phyloP scores from a whole-genome alignment of 768 basidiomycete species.

The Lactifluus volemus region DNA sequence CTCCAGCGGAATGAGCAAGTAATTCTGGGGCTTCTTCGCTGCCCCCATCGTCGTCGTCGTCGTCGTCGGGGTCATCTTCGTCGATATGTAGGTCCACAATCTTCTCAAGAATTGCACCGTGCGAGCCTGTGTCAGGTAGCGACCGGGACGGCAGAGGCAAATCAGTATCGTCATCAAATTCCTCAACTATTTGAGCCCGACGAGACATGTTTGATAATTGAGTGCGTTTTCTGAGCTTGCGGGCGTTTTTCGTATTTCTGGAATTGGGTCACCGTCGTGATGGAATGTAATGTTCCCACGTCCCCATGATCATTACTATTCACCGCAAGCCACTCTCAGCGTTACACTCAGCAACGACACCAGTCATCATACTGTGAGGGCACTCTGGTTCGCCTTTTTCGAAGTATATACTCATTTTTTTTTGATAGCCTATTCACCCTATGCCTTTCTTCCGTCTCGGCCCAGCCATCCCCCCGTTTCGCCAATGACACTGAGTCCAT shows the following conservation, averaged over 20 bases:
- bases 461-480: neutral
- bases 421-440: slow-evolving; percentile 2
- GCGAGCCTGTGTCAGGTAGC: slow-evolving; percentile 55
- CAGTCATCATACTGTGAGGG: slow-evolving; percentile 6
- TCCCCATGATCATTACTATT: neutral
- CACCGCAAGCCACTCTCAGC: neutral
- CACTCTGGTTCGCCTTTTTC: too few species aligned
- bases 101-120: slow-evolving; percentile 74
- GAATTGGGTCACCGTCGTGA: neutral
- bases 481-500: slow-evolving; percentile 18
- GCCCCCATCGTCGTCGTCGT: slow-evolving; percentile 35
- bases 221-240: neutral
- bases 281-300: slow-evolving; percentile 11
- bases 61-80: slow-evolving; percentile 36
- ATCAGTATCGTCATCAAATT: slow-evolving; percentile 94
- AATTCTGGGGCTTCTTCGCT: slow-evolving; percentile 19
- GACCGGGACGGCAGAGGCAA: slow-evolving; percentile 66
- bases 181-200: slow-evolving; percentile 57
- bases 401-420: neutral
- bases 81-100: slow-evolving; percentile 47
- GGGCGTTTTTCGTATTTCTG: neutral
- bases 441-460: slow-evolving; percentile 6
- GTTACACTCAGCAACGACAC: neutral
- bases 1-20: slow-evolving; percentile 49
- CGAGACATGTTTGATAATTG: slow-evolving; percentile 50